Base-by-base conservation (phyloP, 2,329 filamentous ascomycete species). In the Alternaria rosae region DNA sequence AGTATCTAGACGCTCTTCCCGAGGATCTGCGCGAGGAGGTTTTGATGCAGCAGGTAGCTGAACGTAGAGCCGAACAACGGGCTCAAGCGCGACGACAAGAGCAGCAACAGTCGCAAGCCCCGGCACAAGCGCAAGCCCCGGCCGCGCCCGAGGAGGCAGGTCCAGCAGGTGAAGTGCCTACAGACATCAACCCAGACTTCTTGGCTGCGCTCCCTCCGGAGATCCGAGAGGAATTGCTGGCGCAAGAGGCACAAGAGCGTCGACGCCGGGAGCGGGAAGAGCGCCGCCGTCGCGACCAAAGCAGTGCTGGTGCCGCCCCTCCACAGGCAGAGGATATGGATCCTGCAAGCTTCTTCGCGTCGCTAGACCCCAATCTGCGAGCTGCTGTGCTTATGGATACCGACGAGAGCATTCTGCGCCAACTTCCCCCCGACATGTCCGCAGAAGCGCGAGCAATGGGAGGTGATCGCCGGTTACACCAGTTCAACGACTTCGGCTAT, bases 21-120 rank as follows among this genome's bases (percentile, higher is more conserved):
- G 95, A 99, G 71, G 96, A 99, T 64, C 89, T 98, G 75, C 88
- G 95, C 47, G 94, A 98, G 78, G 95, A 99, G 77, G 95, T 99
- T 51, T 92, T 99, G 67, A 93, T 96, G 78, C 90, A 94, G 65
- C 93, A 97, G 61, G 87, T 97, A 66, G 93, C 92, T 54, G 89
- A 92, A 67, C 88, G 94, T 68, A 89, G 94, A 52, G 65, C 67
- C 55, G 74, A 76, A 56, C 70, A 73, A 45, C 71, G 74, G 6
- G 65, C 67, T 54, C 53, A 57, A 42, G 57, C 57, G 12, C 52
- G 57, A 50, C 59, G 59, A 32, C 62, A 61, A 42, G 59, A 59
- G 51, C 59, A 65, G 30, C 91, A 91, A 8, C 89, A 95, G 78
- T 65, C 72, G 51, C 70, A 69, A 50, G 54, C 63, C 25, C 61